phyloP scores from a whole-genome alignment of 148 eudicot species.

The Camellia lanceoleosa region DNA sequence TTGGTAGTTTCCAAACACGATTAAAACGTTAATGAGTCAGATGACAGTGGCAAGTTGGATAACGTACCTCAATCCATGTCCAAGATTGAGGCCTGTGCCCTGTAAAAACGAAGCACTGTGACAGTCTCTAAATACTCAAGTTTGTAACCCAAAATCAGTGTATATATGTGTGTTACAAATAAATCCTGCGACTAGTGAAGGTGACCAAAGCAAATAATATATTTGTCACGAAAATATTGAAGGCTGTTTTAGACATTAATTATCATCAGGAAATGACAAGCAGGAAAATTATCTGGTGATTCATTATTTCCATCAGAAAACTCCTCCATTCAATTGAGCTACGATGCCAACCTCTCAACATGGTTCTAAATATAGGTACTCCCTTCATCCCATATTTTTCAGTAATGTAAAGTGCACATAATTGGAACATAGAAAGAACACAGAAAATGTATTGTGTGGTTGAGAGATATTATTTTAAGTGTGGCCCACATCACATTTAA shows the following conservation, averaged over 20 bases:
- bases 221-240: not conserved
- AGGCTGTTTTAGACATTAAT: not conserved
- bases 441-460: too few relatives aligned
- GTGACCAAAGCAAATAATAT: not conserved
- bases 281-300: not conserved
- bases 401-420: too few relatives aligned
- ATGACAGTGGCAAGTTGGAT: not conserved
- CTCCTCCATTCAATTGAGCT: not conserved
- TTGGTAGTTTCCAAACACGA: not conserved
- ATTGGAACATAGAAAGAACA: too few relatives aligned
- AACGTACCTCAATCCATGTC: not conserved
- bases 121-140: not conserved
- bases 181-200: not conserved
- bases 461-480: too few relatives aligned
- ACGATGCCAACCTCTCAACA: too few relatives aligned
- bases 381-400: too few relatives aligned
- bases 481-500: too few relatives aligned
- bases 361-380: too few relatives aligned
- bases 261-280: not conserved
- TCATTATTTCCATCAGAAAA: not conserved
- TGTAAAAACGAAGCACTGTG: not conserved
- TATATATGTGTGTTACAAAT: not conserved
- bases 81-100: not conserved
- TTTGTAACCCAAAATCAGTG: not conserved
- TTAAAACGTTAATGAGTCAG: not conserved